A percentile compares a stretch with the other conserved stretches of the same genome.
Evolutionary conservation across 2,329 filamentous ascomycete species (phyloP).

Genomic region (Scytalidium sp.): DNA sequence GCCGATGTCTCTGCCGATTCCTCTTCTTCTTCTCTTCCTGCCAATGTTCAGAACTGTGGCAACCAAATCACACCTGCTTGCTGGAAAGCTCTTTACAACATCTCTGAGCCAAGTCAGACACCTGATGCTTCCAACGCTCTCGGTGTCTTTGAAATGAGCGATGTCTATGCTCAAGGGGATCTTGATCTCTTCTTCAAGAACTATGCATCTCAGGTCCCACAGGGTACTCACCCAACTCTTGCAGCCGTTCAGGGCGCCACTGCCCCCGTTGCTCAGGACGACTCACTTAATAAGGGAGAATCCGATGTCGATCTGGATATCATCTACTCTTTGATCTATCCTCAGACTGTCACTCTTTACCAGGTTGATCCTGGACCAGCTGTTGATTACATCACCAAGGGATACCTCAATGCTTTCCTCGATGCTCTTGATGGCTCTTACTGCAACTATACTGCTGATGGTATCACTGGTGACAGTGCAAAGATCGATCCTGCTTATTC

Average conservation of each 20-base stretch:
- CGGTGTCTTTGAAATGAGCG: constrained; percentile 51
- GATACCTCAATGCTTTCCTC: constrained; percentile 23
- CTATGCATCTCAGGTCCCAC: constrained; percentile 33
- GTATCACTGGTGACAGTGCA: constrained; percentile 25
- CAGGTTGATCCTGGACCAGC: constrained; percentile 37
- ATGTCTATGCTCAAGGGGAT: constrained; percentile 48
- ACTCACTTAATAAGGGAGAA: constrained; percentile 25
- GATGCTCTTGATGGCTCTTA: constrained; percentile 42
- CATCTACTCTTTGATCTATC: constrained; percentile 42
- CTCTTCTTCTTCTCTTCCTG: not conserved
- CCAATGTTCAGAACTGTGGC: constrained; percentile 39
- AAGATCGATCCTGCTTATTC: constrained; percentile 32
- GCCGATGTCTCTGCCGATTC: constrained; percentile 12
- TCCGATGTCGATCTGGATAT: constrained; percentile 36
- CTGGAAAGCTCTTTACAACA: constrained; percentile 48
- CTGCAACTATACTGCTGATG: constrained; percentile 39
- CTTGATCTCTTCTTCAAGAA: constrained; percentile 44
- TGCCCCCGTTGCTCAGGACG: constrained; percentile 16
- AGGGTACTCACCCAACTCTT: constrained; percentile 26
- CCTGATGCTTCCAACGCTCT: constrained; percentile 40
- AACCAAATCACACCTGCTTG: constrained; percentile 54
- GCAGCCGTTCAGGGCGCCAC: constrained; percentile 29
- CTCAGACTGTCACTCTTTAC: constrained; percentile 46
- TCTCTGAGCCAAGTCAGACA: constrained; percentile 35
- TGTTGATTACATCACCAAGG: constrained; percentile 23